Evolutionary conservation across 345 rosid genomes (phyloP).

Genomic region (Aquilaria yunnanensis): DNA sequence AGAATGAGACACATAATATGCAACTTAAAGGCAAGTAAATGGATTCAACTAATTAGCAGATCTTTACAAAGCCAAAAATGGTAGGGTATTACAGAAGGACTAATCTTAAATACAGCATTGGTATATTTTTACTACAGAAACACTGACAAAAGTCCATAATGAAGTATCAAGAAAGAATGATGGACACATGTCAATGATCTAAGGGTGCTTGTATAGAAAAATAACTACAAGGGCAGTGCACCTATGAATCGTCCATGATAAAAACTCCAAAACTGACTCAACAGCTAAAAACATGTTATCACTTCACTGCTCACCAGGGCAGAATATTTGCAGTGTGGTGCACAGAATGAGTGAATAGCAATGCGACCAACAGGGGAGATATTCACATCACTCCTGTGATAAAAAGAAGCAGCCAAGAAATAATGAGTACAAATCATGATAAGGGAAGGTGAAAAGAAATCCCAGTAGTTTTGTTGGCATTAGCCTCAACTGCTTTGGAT

Average conservation of each 20-base stretch:
- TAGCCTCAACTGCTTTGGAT: too few relatives aligned
- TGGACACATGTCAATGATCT: too few relatives aligned
- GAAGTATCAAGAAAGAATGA: neutral
- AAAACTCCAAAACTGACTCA: too few relatives aligned
- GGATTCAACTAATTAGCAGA: too few relatives aligned
- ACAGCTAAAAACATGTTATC: too few relatives aligned
- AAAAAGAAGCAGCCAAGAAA: constrained; percentile 11
- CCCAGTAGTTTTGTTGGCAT: neutral
- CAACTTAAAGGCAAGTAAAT: too few relatives aligned
- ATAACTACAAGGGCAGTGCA: neutral
- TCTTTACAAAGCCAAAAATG: too few relatives aligned
- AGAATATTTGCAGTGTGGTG: constrained; percentile 74
- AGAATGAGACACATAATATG: too few relatives aligned
- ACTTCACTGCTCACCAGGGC: constrained; percentile 39
- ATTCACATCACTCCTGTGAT: constrained; percentile 47
- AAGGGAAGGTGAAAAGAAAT: neutral
- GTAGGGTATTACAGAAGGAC: too few relatives aligned
- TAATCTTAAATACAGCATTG: too few relatives aligned
- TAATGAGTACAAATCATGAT: neutral
- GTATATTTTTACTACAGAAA: too few relatives aligned
- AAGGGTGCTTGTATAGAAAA: neutral
- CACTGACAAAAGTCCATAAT: neutral
- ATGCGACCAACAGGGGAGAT: constrained; percentile 53
- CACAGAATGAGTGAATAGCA: constrained; percentile 84
- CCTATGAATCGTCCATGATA: neutral